A percentile compares a stretch with the other conserved stretches of the same genome.
Evolutionary conservation across 106 monocot genomes (phyloP).

Genomic region (Narthecium ossifragum): DNA sequence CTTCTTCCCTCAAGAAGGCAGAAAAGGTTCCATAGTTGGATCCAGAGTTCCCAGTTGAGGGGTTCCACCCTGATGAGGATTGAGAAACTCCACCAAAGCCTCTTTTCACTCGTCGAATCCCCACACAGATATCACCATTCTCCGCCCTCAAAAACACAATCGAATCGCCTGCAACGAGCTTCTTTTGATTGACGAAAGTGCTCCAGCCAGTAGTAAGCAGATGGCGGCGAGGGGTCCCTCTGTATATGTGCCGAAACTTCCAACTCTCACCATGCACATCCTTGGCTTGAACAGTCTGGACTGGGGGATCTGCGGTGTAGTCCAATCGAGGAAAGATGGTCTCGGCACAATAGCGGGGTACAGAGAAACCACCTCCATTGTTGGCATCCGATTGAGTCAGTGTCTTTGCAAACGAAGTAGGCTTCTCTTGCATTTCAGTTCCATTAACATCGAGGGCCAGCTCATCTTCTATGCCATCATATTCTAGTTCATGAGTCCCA

Average conservation of each 20-base stretch:
- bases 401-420: slow-evolving; percentile 5
- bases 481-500: neutral
- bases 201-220: slow-evolving; percentile 10
- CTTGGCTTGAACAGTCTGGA: neutral
- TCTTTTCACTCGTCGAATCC: neutral
- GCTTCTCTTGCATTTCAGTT: neutral
- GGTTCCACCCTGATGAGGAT: slow-evolving; percentile 3
- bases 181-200: slow-evolving; percentile 16
- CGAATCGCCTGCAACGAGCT: slow-evolving; percentile 13
- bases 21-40: slow-evolving; percentile 1
- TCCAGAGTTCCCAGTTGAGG: neutral
- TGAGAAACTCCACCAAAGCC: neutral
- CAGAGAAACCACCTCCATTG: slow-evolving; percentile 7
- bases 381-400: slow-evolving; percentile 9
- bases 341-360: slow-evolving; percentile 11
- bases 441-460: neutral
- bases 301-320: neutral
- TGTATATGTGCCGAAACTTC: slow-evolving; percentile 15
- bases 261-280: slow-evolving; percentile 9
- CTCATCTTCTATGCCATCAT: neutral
- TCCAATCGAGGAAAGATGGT: slow-evolving; percentile 9
- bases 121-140: slow-evolving; percentile 8
- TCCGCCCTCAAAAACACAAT: slow-evolving; percentile 5
- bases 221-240: slow-evolving; percentile 15
- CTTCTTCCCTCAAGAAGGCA: slow-evolving; percentile 6